Percentiles rank a stretch among this genome's conserved stretches.
These are phyloP conservation scores for Micractinium sp. DNA, from an alignment of 139 green algal species.

Conservation along the genomic window DNA sequence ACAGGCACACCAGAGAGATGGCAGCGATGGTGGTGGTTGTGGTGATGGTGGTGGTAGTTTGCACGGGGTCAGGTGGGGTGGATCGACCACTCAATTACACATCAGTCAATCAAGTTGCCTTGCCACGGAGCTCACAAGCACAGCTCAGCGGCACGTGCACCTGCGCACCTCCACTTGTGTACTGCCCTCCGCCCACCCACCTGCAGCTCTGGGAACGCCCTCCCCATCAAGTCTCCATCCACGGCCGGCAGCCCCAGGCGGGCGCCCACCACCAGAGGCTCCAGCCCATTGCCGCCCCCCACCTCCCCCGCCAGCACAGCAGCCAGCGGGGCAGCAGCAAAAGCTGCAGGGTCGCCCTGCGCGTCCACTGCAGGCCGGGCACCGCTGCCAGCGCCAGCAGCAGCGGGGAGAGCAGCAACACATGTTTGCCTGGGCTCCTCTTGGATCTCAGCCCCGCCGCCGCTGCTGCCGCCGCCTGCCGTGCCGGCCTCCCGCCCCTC, in stretches of 20 bases:
- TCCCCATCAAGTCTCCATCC: constrained; percentile 59
- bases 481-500: background rate
- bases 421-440: no score
- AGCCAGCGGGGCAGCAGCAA: background rate
- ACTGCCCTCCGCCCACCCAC: background rate
- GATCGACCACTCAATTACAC: no score
- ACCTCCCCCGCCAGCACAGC: constrained; percentile 58
- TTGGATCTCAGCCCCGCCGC: background rate
- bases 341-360: background rate
- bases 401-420: background rate
- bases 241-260: constrained; percentile 50
- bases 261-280: constrained; percentile 47
- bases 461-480: background rate
- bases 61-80: no score
- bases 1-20: background rate
- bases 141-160: no score
- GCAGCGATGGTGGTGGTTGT: no score
- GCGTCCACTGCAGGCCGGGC: background rate
- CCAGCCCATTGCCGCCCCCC: constrained; percentile 55
- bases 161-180: no score
- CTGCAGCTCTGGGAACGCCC: constrained; percentile 62
- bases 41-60: no score
- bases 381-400: background rate
- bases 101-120: no score
- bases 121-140: no score